Percentiles rank a stretch among this genome's conserved stretches.
These are phyloP conservation scores for Toxicodendron radicans DNA, from an alignment of 345 rosid species.

Conservation along the genomic window DNA sequence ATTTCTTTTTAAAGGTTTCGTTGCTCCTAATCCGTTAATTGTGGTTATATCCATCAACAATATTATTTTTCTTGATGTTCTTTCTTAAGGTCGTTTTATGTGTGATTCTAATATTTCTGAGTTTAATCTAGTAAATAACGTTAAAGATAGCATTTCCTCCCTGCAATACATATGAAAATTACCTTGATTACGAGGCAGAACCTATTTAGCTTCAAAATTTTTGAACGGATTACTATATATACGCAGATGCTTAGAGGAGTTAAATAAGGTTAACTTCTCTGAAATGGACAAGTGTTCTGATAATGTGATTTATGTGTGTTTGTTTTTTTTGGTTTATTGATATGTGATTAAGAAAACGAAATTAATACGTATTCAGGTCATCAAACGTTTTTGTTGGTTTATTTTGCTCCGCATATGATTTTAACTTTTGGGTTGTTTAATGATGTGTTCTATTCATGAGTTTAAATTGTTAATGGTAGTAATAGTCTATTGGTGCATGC, in stretches of 20 bases:
- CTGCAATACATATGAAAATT: neutral
- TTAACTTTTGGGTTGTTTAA: neutral
- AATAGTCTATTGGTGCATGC: neutral
- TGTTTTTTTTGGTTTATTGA: neutral
- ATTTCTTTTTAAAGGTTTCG: neutral
- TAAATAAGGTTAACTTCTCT: no score
- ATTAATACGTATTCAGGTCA: neutral
- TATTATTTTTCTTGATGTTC: neutral
- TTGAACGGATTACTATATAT: neutral
- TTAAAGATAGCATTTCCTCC: neutral
- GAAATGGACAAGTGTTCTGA: neutral
- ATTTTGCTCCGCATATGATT: conserved; percentile 1
- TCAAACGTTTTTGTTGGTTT: neutral
- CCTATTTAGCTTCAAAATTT: neutral
- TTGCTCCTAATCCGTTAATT: neutral
- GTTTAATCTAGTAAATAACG: no score
- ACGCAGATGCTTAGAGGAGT: neutral
- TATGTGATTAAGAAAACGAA: neutral
- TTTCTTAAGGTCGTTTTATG: neutral
- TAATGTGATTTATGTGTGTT: neutral
- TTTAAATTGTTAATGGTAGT: neutral
- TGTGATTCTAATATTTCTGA: neutral
- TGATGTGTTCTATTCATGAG: neutral
- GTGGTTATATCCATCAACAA: neutral
- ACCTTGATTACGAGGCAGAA: neutral